phyloP scores from a whole-genome alignment of 768 basidiomycete genomes.

The Kwoniella bestiolae region DNA sequence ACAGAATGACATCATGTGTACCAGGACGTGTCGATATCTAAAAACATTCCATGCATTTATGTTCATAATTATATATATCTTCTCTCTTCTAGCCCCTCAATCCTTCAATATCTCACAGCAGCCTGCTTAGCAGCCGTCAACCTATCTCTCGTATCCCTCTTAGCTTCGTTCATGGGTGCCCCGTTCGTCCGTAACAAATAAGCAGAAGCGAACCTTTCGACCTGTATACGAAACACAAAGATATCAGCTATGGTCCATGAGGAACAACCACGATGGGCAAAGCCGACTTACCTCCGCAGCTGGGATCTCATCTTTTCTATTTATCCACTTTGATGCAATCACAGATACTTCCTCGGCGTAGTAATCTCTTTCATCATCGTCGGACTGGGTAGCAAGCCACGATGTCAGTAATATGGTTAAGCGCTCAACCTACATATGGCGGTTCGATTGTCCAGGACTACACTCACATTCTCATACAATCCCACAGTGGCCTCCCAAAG shows the following conservation, averaged over 20 bases:
- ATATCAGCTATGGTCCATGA: background rate
- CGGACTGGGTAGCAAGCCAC: slow-evolving; percentile 14
- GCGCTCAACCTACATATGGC: too few relatives aligned
- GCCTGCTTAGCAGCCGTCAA: slow-evolving; percentile 28
- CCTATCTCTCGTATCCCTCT: slow-evolving; percentile 26
- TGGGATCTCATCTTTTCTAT: slow-evolving; percentile 49
- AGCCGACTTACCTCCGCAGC: slow-evolving; percentile 54
- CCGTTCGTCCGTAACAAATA: slow-evolving; percentile 33
- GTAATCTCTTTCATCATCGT: slow-evolving; percentile 43
- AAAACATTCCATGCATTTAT: background rate
- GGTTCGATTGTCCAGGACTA: background rate
- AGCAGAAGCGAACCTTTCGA: slow-evolving; percentile 43
- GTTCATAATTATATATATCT: background rate
- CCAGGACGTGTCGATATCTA: too few relatives aligned
- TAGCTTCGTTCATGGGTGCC: slow-evolving; percentile 8
- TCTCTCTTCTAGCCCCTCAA: background rate
- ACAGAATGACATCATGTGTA: too few relatives aligned
- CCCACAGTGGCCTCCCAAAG: slow-evolving; percentile 66
- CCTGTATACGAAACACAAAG: slow-evolving; percentile 17
- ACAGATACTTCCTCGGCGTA: slow-evolving; percentile 50
- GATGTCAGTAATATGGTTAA: background rate
- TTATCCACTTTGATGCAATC: slow-evolving; percentile 51
- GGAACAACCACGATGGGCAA: too few relatives aligned
- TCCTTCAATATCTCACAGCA: slow-evolving; percentile 31
- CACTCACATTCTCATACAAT: slow-evolving; percentile 25